phyloP scores from a whole-genome alignment of 805 yeast genomes.

The Kuraishia molischiana region DNA sequence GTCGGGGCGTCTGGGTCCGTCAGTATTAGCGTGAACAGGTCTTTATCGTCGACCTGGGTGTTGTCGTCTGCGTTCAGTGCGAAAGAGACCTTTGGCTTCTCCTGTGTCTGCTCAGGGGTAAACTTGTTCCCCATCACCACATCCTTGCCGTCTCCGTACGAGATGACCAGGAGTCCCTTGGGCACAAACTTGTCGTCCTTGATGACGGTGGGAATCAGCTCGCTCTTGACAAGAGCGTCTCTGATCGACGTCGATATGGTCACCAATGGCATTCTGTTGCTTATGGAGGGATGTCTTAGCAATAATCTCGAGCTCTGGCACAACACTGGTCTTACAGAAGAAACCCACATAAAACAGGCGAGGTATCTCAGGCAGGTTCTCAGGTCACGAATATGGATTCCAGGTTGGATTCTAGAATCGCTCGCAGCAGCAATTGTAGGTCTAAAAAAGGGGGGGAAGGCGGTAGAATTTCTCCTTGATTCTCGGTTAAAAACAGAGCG shows the following conservation, averaged over 20 bases:
- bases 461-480: too few relatives aligned
- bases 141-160: constrained; percentile 46
- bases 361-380: too few relatives aligned
- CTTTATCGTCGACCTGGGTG: constrained; percentile 32
- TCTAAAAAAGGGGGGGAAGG: too few relatives aligned
- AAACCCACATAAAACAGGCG: too few relatives aligned
- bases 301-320: not conserved
- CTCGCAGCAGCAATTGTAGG: too few relatives aligned
- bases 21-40: constrained; percentile 61
- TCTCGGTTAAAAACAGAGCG: too few relatives aligned
- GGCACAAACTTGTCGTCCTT: constrained; percentile 26
- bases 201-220: constrained; percentile 42
- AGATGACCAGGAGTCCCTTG: constrained; percentile 52
- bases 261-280: constrained; percentile 27
- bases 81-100: constrained; percentile 56
- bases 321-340: not conserved
- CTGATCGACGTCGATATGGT: constrained; percentile 47
- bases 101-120: constrained; percentile 54
- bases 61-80: constrained; percentile 35
- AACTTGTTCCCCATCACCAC: constrained; percentile 78
- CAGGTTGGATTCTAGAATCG: too few relatives aligned
- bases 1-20: constrained; percentile 97
- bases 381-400: too few relatives aligned
- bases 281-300: not conserved
- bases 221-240: constrained; percentile 38